phyloP scores from a whole-genome alignment of 164 flowering plant species.

The Cinnamomum chago region DNA sequence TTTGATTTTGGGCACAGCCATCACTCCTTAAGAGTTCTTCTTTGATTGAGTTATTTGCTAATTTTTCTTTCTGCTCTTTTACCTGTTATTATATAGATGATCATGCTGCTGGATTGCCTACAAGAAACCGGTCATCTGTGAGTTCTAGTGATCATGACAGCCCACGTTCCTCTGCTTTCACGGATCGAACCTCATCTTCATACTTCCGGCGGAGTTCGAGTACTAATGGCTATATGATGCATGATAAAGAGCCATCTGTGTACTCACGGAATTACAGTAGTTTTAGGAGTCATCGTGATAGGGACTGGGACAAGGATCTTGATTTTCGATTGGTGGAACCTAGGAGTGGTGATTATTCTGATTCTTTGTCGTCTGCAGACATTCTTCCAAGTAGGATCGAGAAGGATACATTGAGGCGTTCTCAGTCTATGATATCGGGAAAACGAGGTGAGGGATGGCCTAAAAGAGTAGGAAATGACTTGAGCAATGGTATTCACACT shows the following conservation, averaged over 20 bases:
- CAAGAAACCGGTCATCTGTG: conserved; percentile 43
- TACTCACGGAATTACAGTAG: conserved; percentile 52
- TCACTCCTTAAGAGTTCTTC: background rate
- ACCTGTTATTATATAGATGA: conserved; percentile 33
- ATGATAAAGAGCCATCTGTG: conserved; percentile 24
- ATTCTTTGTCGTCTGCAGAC: conserved; percentile 23
- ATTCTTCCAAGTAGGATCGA: conserved; percentile 31
- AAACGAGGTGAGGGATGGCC: conserved; percentile 47
- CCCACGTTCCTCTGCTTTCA: conserved; percentile 35
- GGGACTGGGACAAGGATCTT: conserved; percentile 44
- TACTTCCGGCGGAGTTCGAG: conserved; percentile 55
- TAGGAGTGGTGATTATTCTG: conserved; percentile 33
- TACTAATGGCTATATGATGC: conserved; percentile 59
- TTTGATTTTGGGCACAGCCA: background rate
- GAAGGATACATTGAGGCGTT: conserved; percentile 48
- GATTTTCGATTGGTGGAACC: conserved; percentile 23
- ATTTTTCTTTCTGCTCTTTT: conserved; percentile 2
- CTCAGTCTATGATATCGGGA: conserved; percentile 59
- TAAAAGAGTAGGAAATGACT: conserved; percentile 25
- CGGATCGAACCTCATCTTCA: conserved; percentile 51
- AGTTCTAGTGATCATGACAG: conserved; percentile 42
- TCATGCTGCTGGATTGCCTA: conserved; percentile 24
- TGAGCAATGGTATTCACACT: conserved; percentile 26
- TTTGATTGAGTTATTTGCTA: background rate
- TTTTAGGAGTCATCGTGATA: conserved; percentile 71